Percentiles rank a stretch among this genome's conserved stretches.
phyloP scores from a whole-genome alignment of 345 rosid species.

The Nephelium lappaceum region DNA sequence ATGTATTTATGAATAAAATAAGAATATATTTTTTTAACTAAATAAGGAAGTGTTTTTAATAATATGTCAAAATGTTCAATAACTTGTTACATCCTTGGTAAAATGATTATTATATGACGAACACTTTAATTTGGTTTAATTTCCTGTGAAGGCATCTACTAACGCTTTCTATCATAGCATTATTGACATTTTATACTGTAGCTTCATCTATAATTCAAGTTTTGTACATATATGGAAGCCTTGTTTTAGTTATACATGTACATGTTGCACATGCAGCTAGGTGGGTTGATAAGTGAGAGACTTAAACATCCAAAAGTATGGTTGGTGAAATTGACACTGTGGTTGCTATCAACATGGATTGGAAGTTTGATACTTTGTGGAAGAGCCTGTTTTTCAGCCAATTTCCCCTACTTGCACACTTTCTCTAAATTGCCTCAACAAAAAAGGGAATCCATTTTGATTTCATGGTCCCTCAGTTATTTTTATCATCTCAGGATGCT shows the following conservation, averaged over 20 bases:
- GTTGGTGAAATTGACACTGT: constrained; percentile 53
- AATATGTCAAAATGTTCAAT: too few species aligned
- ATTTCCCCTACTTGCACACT: constrained; percentile 53
- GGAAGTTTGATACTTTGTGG: constrained; percentile 82
- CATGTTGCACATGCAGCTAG: constrained; percentile 39
- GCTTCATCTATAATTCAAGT: too few species aligned
- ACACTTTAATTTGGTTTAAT: too few species aligned
- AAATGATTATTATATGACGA: too few species aligned
- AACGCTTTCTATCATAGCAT: too few species aligned
- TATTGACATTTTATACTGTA: too few species aligned
- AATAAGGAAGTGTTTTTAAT: too few species aligned
- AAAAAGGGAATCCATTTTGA: constrained; percentile 49
- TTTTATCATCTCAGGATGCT: constrained; percentile 53
- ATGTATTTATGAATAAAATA: too few species aligned
- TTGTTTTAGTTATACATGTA: not conserved
- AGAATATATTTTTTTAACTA: too few species aligned
- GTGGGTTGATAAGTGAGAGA: constrained; percentile 55
- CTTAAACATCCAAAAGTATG: constrained; percentile 74
- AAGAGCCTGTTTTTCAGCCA: constrained; percentile 40
- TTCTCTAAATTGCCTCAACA: constrained; percentile 50
- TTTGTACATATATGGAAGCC: too few species aligned
- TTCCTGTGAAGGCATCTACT: too few species aligned
- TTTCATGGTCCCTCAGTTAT: constrained; percentile 60
- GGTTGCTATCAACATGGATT: constrained; percentile 68
- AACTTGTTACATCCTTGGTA: too few species aligned